Conservation (phyloP, 768 basidiomycete genomes). For the Hygrocybe punicea region DNA sequence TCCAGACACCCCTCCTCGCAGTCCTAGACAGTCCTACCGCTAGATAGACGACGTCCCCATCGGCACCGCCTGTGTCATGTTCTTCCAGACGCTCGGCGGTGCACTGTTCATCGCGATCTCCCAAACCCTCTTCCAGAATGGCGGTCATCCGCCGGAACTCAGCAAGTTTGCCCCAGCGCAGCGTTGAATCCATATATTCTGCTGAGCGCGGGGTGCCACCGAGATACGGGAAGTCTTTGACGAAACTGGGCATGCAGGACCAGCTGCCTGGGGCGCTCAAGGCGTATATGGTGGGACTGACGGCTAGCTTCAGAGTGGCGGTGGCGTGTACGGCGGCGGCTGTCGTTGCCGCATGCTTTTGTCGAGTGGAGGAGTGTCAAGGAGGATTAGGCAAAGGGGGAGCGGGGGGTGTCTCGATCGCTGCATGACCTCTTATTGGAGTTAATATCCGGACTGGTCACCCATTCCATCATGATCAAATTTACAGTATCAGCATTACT, state of each 20-base stretch:
- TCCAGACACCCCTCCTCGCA: slow-evolving; percentile 19
- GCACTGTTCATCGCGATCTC: slow-evolving; percentile 20
- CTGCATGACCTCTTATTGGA: slow-evolving; percentile 2
- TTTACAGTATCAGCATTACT: no score
- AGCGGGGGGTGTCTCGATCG: background rate
- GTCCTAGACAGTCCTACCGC: slow-evolving; percentile 15
- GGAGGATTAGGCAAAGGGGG: background rate
- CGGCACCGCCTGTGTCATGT: slow-evolving; percentile 16
- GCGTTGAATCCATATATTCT: background rate
- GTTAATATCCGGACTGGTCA: no score
- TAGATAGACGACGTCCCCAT: slow-evolving; percentile 13
- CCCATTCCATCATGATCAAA: no score
- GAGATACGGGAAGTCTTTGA: background rate
- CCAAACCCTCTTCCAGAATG: slow-evolving; percentile 18
- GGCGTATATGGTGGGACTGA: slow-evolving; percentile 8
- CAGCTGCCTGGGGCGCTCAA: background rate
- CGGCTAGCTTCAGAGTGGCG: slow-evolving; percentile 1
- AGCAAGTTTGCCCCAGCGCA: background rate
- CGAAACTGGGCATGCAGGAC: background rate
- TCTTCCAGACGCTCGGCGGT: slow-evolving; percentile 17
- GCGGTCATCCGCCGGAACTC: slow-evolving; percentile 2
- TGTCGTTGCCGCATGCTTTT: background rate
- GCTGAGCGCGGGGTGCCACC: slow-evolving; percentile 2
- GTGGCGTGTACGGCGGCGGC: background rate
- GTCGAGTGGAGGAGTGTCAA: slow-evolving; percentile 9